These are phyloP conservation scores for Farysia itapuensis DNA, from an alignment of 1,284 basidiomycete species.

Conservation along the genomic window DNA sequence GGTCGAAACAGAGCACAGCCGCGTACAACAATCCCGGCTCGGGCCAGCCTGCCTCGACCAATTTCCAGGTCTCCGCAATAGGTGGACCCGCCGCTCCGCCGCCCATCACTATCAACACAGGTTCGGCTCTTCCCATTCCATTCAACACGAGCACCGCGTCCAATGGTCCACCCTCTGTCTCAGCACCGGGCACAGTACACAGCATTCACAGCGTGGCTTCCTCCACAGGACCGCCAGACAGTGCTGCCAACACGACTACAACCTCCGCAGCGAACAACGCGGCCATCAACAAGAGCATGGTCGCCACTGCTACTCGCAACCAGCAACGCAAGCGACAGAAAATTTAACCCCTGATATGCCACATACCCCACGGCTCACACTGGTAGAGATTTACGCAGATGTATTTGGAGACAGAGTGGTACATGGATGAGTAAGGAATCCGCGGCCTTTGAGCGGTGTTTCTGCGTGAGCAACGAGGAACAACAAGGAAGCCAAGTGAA, in stretches of 20 bases:
- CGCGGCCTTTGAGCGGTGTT: no score
- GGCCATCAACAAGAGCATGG: conserved; percentile 3
- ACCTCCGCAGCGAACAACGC: neutral
- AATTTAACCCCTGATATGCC: no score
- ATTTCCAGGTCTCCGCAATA: neutral
- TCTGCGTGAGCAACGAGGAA: no score
- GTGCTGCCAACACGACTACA: neutral
- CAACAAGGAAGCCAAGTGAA: no score
- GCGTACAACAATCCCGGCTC: no score
- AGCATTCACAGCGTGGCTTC: neutral
- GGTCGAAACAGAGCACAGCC: neutral
- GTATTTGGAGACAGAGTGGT: no score
- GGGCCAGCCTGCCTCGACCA: neutral
- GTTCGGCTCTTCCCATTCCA: neutral
- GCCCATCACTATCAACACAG: conserved; percentile 12
- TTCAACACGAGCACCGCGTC: neutral
- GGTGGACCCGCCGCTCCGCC: conserved; percentile 29
- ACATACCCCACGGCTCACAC: no score
- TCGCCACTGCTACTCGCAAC: conserved; percentile 25
- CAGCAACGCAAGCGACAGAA: conserved; percentile 33
- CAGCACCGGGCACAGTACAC: neutral
- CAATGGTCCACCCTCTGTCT: neutral
- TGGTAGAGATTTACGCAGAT: no score
- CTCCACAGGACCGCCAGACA: neutral
- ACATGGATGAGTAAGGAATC: no score